phyloP scores from a whole-genome alignment of 345 rosid genomes.

The Atalantia buxifolia region DNA sequence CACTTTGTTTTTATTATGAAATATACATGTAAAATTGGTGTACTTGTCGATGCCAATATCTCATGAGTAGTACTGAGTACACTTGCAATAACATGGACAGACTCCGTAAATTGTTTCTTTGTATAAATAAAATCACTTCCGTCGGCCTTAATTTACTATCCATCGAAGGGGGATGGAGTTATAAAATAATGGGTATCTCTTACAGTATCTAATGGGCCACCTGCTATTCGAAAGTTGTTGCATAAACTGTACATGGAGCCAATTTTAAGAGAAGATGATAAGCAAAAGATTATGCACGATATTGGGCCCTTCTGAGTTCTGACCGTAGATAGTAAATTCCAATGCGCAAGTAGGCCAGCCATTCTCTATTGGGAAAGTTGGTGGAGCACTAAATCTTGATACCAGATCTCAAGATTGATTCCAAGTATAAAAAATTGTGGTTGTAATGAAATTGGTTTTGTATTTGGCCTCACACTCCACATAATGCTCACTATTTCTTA shows the following conservation, averaged over 20 bases:
- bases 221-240: slow-evolving; percentile 5
- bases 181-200: not conserved
- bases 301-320: no score
- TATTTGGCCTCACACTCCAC: slow-evolving; percentile 7
- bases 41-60: no score
- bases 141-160: no score
- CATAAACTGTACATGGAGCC: not conserved
- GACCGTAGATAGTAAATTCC: no score
- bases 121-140: not conserved
- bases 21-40: no score
- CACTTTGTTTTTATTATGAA: no score
- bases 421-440: not conserved
- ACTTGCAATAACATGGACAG: no score
- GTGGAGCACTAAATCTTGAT: slow-evolving; percentile 24
- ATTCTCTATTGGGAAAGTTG: not conserved
- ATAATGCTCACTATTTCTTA: not conserved
- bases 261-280: not conserved
- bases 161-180: not conserved
- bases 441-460: not conserved
- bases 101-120: no score
- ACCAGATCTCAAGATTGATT: not conserved
- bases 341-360: not conserved
- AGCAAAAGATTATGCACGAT: not conserved
- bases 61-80: no score
- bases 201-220: not conserved